Evolutionary conservation across 2,329 filamentous ascomycete species (phyloP), one percentile per base, ranked within the genome.

Genomic region (Colletotrichum sp.): DNA sequence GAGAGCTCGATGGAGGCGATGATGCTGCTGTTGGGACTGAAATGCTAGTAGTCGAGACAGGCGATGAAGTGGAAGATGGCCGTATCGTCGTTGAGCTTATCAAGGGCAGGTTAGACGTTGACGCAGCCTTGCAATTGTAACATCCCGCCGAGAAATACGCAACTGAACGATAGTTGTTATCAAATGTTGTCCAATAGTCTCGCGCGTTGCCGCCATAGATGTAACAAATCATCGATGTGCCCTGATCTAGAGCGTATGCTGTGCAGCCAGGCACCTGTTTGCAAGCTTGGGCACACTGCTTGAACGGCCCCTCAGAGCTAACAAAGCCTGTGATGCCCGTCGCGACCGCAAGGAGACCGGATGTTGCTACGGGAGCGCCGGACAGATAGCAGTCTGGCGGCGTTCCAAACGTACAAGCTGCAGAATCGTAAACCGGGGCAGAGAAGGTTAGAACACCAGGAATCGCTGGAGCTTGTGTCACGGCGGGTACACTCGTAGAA

Each of bases 11-110:
- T 4, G 52, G 22, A 5, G 22, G 36, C 11, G 44, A 48, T 25
- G 30, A 39, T 6, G 2, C 55, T 28, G 55, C 22, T 0, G 22
- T 27, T 3, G 25, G 16, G 1, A 5, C 27, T 0, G 55, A 28
- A 25, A 16, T 28, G 55, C 55, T 59, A 25, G 22, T 28, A 25
- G 55, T 28, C 55, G 55, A 25, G 16, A 28, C 25, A 15, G 12
- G 13, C 25, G 55, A 59, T 59, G 55, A 59, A 59, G 55, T 59
- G 2, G 22, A 27, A 28, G 55, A 59, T 28, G 3, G 27, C 13
- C 13, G 22, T 9, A 27, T 59, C 22, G 25, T 19, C 22, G 55
- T 59, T 59, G 55, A 28, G 55, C 55, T 59, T 9, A 59, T 13
- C 3, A 59, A 25, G 6, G 55, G 55, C 13, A 59, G 25, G 0